phyloP scores from a whole-genome alignment of 208 protist genomes.

The Sergeia podlipaevii region DNA sequence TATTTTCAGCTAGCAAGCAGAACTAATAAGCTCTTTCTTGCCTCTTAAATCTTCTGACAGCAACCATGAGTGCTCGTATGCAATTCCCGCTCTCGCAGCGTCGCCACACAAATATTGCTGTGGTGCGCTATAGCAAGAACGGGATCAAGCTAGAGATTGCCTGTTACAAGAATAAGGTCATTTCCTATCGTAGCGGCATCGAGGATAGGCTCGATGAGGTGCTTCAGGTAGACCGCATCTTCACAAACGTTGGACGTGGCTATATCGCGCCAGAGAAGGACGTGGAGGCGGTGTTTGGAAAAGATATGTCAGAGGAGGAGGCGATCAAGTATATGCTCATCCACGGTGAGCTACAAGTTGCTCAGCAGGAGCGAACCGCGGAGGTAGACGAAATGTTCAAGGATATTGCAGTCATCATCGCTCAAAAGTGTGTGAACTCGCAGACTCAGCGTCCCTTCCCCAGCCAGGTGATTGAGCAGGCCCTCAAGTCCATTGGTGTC shows the following conservation, averaged over 20 bases:
- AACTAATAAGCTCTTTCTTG: too few relatives aligned
- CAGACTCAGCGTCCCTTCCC: slow-evolving; percentile 91
- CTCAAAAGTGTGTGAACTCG: slow-evolving; percentile 94
- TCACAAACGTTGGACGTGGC: slow-evolving; percentile 83
- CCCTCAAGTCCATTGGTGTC: slow-evolving; percentile 93
- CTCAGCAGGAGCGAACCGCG: slow-evolving; percentile 94
- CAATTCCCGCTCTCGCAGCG: slow-evolving; percentile 84
- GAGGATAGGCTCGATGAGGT: slow-evolving; percentile 88
- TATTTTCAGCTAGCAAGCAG: too few relatives aligned
- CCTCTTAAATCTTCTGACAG: too few relatives aligned
- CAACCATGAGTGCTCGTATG: slow-evolving; percentile 82
- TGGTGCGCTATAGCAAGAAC: slow-evolving; percentile 79
- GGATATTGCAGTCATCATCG: slow-evolving; percentile 96
- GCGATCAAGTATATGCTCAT: slow-evolving; percentile 92
- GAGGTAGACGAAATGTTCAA: slow-evolving; percentile 94
- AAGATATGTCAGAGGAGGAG: slow-evolving; percentile 53
- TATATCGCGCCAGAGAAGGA: slow-evolving; percentile 80
- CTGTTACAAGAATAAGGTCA: slow-evolving; percentile 93
- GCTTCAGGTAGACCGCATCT: slow-evolving; percentile 88
- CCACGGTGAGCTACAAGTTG: slow-evolving; percentile 97
- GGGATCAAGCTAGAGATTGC: slow-evolving; percentile 85
- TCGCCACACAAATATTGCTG: slow-evolving; percentile 88
- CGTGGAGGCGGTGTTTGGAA: slow-evolving; percentile 62
- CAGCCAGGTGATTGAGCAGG: slow-evolving; percentile 91
- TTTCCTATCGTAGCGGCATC: slow-evolving; percentile 82